Evolutionary conservation across 2,329 filamentous ascomycete genomes (phyloP), one percentile per base, ranked within the genome.

Genomic region (Aureobasidium namibiae): DNA sequence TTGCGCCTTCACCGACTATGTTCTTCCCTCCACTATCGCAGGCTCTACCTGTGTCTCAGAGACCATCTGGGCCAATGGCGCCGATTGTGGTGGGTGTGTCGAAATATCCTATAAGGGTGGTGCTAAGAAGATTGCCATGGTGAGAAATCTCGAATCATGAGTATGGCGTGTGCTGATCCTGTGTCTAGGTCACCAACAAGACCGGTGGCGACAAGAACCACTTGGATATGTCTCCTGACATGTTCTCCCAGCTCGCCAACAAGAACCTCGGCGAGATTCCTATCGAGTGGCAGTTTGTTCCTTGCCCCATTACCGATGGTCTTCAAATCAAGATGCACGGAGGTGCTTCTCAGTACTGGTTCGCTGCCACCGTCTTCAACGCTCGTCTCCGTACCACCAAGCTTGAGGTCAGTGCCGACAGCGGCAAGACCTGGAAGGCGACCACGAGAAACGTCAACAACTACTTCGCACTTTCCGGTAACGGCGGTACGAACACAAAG

Each of bases 281-380:
- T 23, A 57, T 57, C 23, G 21, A 46, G 4, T 83, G 79, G 78
- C 68, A 75, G 36, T 75, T 76, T 61, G 75, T 81, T 11, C 66
- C 75, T 21, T 83, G 81, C 65, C 78, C 76, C 44, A 80, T 83
- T 65, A 74, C 74, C 49, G 70, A 73, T 0, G 76, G 79, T 1
- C 69, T 84, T 10, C 64, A 73, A 46, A 73, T 83, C 24, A 76
- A 78, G 69, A 81, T 80, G 72, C 82, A 83, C 68, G 73, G 75
- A 23, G 78, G 78, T 24, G 76, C 77, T 3, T 79, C 76, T 4
- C 67, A 70, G 31, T 76, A 77, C 69, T 82, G 80, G 80, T 83
- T 83, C 72, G 77, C 76, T 49, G 83, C 84, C 76, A 85, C 88
- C 69, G 83, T 87, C 44, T 75, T 85, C 65, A 86, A 87, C 70